phyloP scores from a whole-genome alignment of 2,329 filamentous ascomycete species.

The Phaeosphaeriaceae sp. region DNA sequence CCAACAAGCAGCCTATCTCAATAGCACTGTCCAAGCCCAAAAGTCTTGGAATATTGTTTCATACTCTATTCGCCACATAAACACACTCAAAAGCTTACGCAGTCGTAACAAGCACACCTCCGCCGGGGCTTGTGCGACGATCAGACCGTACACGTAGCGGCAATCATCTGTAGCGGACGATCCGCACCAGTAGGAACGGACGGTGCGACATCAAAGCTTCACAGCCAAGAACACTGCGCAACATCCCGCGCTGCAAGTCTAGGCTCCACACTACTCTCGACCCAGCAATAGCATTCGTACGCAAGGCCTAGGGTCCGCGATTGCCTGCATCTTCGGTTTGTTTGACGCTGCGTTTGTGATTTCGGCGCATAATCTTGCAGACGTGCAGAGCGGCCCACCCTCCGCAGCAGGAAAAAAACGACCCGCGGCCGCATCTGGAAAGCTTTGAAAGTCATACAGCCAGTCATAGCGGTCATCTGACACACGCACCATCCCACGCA shows the following conservation, averaged over 20 bases:
- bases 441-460: constrained; percentile 18
- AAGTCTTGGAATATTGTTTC: constrained; percentile 28
- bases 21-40: constrained; percentile 15
- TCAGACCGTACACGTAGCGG: constrained; percentile 16
- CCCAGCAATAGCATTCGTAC: neutral
- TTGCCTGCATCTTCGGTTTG: constrained; percentile 12
- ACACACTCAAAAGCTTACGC: constrained; percentile 24
- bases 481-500: constrained; percentile 33
- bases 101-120: constrained; percentile 28
- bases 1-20: constrained; percentile 25
- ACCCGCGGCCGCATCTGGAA: constrained; percentile 1
- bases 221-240: constrained; percentile 31
- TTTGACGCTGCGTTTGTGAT: neutral
- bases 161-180: constrained; percentile 24
- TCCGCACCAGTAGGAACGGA: constrained; percentile 27
- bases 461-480: constrained; percentile 33
- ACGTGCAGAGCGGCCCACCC: constrained; percentile 18
- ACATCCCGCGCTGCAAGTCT: constrained; percentile 39
- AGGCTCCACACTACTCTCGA: constrained; percentile 19
- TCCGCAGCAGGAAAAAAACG: constrained; percentile 4
- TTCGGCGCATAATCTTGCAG: constrained; percentile 6
- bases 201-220: constrained; percentile 16
- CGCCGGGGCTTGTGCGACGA: constrained; percentile 23
- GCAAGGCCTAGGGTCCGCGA: constrained; percentile 5
- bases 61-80: constrained; percentile 32